phyloP scores from a whole-genome alignment of 768 basidiomycete species.

The Collybia sp. region DNA sequence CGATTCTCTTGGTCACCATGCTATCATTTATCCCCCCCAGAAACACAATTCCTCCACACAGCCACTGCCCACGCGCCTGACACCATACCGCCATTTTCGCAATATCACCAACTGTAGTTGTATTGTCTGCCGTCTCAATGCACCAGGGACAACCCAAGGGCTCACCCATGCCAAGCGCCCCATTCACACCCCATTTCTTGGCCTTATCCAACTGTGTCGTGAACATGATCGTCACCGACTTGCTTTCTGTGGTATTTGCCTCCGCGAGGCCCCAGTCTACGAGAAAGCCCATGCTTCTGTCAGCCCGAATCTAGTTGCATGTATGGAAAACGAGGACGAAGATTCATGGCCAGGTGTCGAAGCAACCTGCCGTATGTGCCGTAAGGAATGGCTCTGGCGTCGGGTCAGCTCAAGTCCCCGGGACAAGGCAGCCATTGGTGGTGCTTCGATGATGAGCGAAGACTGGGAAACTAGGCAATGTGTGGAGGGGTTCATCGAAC shows the following conservation, averaged over 20 bases:
- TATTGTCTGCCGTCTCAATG: conserved; percentile 66
- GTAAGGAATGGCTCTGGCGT: conserved; percentile 62
- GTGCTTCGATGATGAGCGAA: conserved; percentile 25
- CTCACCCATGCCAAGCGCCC: conserved; percentile 47
- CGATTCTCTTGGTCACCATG: conserved; percentile 46
- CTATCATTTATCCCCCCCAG: conserved; percentile 34
- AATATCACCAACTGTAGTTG: conserved; percentile 52
- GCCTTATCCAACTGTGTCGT: conserved; percentile 48
- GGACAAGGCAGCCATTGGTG: conserved; percentile 58
- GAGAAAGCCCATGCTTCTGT: conserved; percentile 20
- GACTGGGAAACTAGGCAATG: conserved; percentile 70
- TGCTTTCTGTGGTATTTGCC: conserved; percentile 64
- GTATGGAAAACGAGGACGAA: conserved; percentile 70
- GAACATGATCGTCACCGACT: conserved; percentile 53
- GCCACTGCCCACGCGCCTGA: conserved; percentile 30
- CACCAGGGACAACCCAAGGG: conserved; percentile 44
- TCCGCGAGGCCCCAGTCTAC: conserved; percentile 52
- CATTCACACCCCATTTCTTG: conserved; percentile 35
- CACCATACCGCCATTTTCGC: conserved; percentile 60
- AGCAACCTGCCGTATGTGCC: conserved; percentile 65
- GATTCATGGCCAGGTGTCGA: conserved; percentile 62
- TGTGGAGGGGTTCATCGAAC: conserved; percentile 69
- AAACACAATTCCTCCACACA: conserved; percentile 29
- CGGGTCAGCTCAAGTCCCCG: conserved; percentile 40
- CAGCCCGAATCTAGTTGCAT: conserved; percentile 32